Base-by-base conservation (phyloP, 768 basidiomycete species). In the Suillus weaverae region DNA sequence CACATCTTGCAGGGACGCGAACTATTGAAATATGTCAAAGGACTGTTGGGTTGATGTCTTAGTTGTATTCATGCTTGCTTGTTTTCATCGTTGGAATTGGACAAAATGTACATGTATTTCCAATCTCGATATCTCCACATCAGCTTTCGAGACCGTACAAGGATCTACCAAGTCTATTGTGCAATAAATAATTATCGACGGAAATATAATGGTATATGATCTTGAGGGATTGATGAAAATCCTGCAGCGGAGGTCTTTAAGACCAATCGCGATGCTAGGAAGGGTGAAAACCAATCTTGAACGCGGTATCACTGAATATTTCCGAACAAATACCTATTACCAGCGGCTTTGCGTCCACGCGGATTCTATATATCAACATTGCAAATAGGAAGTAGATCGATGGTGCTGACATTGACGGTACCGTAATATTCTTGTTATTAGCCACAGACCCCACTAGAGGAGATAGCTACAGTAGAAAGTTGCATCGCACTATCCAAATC, bases 1-100 rank as follows among this genome's bases (percentile, higher is more conserved):
- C 62, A 69, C 18, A 70, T 13, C 50, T 66, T 60, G 35, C 67
- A 92, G 90, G 89, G 89, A 9, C 85, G 82, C 66, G 90, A 92
- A 60, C 72, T 93, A 63, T 71, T 93, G 67, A 84, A 79, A 73
- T 93, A 93, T 74, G 90, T 94, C 44, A 89, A 85, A 70, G 83
- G 82, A 32, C 76, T 91, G 11, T 74, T 91, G 66, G 84, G 87
- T 60, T 91, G 70, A 85, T 30, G n/a, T 26, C 30, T 48, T 9
- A 26, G 20, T 16, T 60, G 32, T 59, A 30, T 22, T 51, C 53
- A 11, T 22, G 9, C 26, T 32, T 20, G 57, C 26, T 30, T 54
- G 32, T 4, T 54, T 20, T 18, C 26, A 13, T 10, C 38, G 6
- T 41, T 20, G 11, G 3, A 13, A 41, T 26, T 7, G 39, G 26